Conservation (phyloP, 306 rosid genomes). For the Ceratonia siliqua region DNA sequence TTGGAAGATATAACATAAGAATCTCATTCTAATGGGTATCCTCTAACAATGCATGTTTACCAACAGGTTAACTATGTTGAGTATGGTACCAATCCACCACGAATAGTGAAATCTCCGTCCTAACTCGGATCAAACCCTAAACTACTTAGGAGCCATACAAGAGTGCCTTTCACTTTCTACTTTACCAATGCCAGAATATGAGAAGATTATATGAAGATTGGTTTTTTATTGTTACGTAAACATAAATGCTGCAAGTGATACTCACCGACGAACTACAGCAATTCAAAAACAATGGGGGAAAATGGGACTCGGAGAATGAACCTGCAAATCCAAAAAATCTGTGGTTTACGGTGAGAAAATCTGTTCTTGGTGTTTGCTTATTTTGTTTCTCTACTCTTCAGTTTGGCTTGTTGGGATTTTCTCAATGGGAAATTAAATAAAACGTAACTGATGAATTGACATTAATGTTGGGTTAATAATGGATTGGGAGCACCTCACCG, state of each 20-base stretch:
- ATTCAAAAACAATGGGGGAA: neutral
- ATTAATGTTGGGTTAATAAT: neutral
- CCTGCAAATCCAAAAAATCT: neutral
- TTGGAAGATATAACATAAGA: neutral
- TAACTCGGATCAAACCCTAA: conserved; percentile 1
- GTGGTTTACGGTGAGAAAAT: neutral
- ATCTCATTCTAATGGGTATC: neutral
- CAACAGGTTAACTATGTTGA: neutral
- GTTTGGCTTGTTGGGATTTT: neutral
- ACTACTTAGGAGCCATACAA: neutral
- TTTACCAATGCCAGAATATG: neutral
- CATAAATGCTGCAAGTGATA: neutral
- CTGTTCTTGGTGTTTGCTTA: neutral
- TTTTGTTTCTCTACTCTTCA: neutral
- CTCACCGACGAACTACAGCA: neutral
- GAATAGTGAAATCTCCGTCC: neutral
- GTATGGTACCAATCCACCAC: neutral
- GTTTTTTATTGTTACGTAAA: neutral
- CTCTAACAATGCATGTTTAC: neutral
- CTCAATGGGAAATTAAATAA: neutral
- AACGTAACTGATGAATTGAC: neutral
- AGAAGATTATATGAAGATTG: neutral
- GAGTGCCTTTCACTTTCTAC: neutral
- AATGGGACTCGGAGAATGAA: neutral
- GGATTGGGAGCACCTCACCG: neutral